Evolutionary conservation across 768 basidiomycete species (phyloP).

Genomic region (Tulasnella sp.): DNA sequence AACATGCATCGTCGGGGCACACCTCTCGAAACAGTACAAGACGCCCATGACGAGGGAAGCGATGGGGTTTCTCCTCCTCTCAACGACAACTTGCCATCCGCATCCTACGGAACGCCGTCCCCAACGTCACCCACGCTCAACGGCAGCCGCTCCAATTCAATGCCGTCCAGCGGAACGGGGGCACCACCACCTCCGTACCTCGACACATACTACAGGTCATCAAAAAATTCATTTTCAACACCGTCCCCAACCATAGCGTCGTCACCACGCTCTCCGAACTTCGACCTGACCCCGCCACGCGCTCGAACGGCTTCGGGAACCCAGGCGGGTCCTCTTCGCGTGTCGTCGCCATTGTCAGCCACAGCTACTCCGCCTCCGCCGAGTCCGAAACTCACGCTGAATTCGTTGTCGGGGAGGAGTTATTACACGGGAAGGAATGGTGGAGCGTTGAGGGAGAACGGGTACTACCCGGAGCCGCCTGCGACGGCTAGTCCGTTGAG

Average conservation of each 20-base stretch:
- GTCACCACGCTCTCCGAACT: neutral
- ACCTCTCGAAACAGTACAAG: conserved; percentile 3
- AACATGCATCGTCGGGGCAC: neutral
- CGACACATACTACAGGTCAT: neutral
- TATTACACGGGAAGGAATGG: neutral
- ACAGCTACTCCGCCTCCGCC: neutral
- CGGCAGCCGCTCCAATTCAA: neutral
- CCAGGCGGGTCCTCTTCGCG: neutral
- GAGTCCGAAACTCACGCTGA: conserved; percentile 19
- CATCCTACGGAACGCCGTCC: conserved; percentile 4
- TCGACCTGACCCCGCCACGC: conserved; percentile 9
- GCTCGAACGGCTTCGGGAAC: neutral
- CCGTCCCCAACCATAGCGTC: conserved; percentile 6
- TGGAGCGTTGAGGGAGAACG: neutral
- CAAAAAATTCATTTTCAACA: neutral
- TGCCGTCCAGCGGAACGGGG: neutral
- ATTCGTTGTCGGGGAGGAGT: neutral
- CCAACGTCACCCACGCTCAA: conserved; percentile 1
- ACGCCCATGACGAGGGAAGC: conserved; percentile 7
- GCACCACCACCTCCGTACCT: neutral
- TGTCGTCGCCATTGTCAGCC: conserved; percentile 1
- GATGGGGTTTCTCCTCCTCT: neutral
- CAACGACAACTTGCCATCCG: neutral
- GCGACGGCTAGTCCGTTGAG: conserved; percentile 20
- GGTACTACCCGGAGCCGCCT: conserved; percentile 26